These are phyloP conservation scores for Leccinum subgranulosum DNA, from an alignment of 768 basidiomycete genomes.

Conservation along the genomic window DNA sequence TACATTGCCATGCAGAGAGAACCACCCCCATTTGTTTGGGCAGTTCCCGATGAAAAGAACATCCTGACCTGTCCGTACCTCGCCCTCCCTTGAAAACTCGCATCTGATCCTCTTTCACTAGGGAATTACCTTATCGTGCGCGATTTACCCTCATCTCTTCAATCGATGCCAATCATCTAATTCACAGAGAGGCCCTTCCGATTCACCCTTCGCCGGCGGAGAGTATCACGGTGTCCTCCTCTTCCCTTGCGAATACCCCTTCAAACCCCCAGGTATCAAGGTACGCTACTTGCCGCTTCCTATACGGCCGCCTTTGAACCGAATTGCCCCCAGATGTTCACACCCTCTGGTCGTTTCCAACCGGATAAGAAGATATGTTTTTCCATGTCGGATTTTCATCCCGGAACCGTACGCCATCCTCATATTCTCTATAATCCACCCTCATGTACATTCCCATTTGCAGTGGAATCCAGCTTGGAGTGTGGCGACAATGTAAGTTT, in stretches of 20 bases:
- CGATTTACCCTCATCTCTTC: constrained; percentile 6
- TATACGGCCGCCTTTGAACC: constrained; percentile 6
- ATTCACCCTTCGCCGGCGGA: constrained; percentile 86
- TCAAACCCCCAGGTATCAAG: constrained; percentile 97
- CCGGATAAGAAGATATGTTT: constrained; percentile 97
- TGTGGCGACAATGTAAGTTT: constrained; percentile 84
- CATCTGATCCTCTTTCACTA: constrained; percentile 31
- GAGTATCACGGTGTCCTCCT: constrained; percentile 93
- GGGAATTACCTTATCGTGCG: constrained; percentile 95
- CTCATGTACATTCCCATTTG: constrained; percentile 1
- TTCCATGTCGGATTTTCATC: constrained; percentile 96
- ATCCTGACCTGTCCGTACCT: constrained; percentile 80
- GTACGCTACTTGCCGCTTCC: constrained; percentile 36
- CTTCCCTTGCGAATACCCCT: constrained; percentile 93
- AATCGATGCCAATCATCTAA: constrained; percentile 6
- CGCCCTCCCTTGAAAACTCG: constrained; percentile 2
- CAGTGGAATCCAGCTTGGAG: constrained; percentile 98
- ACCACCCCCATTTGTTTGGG: constrained; percentile 96
- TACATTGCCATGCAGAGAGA: constrained; percentile 88
- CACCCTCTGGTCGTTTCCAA: constrained; percentile 86
- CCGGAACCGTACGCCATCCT: constrained; percentile 66
- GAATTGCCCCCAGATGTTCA: constrained; percentile 66
- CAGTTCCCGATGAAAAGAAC: constrained; percentile 95
- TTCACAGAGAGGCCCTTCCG: constrained; percentile 84
- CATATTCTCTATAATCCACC: not conserved